Percentiles rank a stretch among this genome's conserved stretches.
Conservation (phyloP, 306 rosid species). For the Mimosa pudica region DNA sequence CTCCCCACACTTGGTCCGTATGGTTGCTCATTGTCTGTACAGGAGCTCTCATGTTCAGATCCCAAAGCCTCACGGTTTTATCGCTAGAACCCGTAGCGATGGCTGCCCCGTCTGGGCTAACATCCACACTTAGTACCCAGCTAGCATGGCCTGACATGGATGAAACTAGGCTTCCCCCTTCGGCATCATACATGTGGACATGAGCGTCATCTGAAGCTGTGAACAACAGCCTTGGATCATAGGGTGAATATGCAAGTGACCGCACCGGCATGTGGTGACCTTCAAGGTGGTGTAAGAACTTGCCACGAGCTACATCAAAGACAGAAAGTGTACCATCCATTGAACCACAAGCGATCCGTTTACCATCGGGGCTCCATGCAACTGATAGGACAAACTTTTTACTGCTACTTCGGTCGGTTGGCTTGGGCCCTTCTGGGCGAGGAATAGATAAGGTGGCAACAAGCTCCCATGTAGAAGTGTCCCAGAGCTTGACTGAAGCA, state of each 20-base stretch:
- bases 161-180: conserved; percentile 74
- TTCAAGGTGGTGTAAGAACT: conserved; percentile 89
- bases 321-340: conserved; percentile 98
- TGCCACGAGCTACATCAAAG: conserved; percentile 75
- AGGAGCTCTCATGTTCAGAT: conserved; percentile 78
- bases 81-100: conserved; percentile 96
- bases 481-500: conserved; percentile 95
- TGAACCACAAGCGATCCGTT: conserved; percentile 84
- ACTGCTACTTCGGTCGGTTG: conserved; percentile 82
- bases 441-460: conserved; percentile 82
- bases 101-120: conserved; percentile 87
- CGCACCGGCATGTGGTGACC: conserved; percentile 98
- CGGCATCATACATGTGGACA: conserved; percentile 95
- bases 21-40: conserved; percentile 99
- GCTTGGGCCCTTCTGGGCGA: conserved; percentile 84
- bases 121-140: conserved; percentile 91
- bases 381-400: conserved; percentile 95
- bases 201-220: conserved; percentile 87
- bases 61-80: conserved; percentile 94
- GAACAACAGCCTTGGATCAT: conserved; percentile 79
- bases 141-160: conserved; percentile 93
- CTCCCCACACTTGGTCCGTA: conserved; percentile 94
- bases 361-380: conserved; percentile 94
- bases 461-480: conserved; percentile 78
- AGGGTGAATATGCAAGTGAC: conserved; percentile 85